Evolutionary conservation across 352 stramenopile species (phyloP).

Genomic region (Pythium plurisporium): DNA sequence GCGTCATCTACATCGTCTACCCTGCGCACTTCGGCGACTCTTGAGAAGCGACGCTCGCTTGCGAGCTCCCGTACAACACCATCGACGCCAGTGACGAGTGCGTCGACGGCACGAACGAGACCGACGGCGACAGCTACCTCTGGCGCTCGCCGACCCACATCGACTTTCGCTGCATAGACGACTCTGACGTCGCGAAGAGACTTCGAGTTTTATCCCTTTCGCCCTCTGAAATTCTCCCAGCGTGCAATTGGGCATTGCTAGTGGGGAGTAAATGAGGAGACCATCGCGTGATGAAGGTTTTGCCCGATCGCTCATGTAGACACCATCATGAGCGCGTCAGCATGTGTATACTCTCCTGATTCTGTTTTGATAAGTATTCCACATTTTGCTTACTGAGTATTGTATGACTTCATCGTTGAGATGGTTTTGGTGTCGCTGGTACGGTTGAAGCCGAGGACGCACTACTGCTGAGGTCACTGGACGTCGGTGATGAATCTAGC

Average conservation of each 20-base stretch:
- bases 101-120: not conserved
- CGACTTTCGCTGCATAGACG: conserved; percentile 11
- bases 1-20: not conserved
- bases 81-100: conserved; percentile 10
- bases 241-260: too few relatives aligned
- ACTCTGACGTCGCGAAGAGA: not conserved
- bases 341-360: not conserved
- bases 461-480: conserved; percentile 14
- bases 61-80: conserved; percentile 16
- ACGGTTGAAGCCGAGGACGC: conserved; percentile 3
- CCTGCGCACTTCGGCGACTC: conserved; percentile 1
- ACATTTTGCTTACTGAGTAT: not conserved
- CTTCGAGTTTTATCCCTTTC: not conserved
- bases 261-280: too few relatives aligned
- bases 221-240: not conserved
- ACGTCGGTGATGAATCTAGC: not conserved
- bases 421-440: not conserved
- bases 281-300: too few relatives aligned
- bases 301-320: too few relatives aligned
- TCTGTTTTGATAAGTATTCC: not conserved
- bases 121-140: not conserved
- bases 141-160: not conserved
- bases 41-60: conserved; percentile 18
- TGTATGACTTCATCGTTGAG: not conserved
- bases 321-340: too few relatives aligned